A percentile compares a stretch with the other conserved stretches of the same genome.
Conservation (phyloP, 108 stramenopile species). For the Discostella stelligeroides region DNA sequence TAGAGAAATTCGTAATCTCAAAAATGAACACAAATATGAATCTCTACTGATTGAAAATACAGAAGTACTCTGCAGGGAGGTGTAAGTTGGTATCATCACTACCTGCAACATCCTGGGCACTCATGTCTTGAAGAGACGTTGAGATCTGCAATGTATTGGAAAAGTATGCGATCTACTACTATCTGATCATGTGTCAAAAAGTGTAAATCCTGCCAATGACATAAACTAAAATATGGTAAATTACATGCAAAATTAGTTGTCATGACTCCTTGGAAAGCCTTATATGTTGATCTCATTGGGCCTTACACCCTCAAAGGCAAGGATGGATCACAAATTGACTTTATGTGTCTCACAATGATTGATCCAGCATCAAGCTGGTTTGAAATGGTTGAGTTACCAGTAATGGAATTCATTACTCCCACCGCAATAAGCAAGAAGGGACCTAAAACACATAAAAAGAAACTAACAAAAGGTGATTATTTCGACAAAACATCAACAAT, state of each 20-base stretch:
- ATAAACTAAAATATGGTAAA: conserved; percentile 35
- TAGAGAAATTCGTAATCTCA: neutral
- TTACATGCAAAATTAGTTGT: conserved; percentile 38
- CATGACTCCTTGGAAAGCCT: conserved; percentile 23
- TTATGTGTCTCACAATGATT: conserved; percentile 54
- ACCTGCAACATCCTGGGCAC: conserved; percentile 35
- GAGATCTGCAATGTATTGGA: conserved; percentile 27
- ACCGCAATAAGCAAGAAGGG: neutral
- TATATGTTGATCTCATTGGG: conserved; percentile 54
- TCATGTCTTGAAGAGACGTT: conserved; percentile 18
- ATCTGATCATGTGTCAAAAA: conserved; percentile 26
- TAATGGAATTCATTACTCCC: conserved; percentile 8
- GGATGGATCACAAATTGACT: conserved; percentile 24
- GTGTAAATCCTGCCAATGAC: conserved; percentile 27
- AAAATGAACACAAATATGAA: neutral
- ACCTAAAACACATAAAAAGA: neutral
- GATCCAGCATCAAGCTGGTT: conserved; percentile 54
- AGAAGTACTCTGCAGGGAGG: conserved; percentile 23
- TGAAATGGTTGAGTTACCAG: conserved; percentile 35
- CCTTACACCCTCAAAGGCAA: conserved; percentile 40
- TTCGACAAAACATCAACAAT: conserved; percentile 26
- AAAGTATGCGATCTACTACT: conserved; percentile 22
- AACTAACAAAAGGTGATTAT: neutral
- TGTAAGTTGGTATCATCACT: conserved; percentile 35
- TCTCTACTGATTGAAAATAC: neutral